Evolutionary conservation across 2,329 filamentous ascomycete genomes (phyloP), one percentile per base, ranked within the genome.

Genomic region (Mycosphaerelloides madeirae): DNA sequence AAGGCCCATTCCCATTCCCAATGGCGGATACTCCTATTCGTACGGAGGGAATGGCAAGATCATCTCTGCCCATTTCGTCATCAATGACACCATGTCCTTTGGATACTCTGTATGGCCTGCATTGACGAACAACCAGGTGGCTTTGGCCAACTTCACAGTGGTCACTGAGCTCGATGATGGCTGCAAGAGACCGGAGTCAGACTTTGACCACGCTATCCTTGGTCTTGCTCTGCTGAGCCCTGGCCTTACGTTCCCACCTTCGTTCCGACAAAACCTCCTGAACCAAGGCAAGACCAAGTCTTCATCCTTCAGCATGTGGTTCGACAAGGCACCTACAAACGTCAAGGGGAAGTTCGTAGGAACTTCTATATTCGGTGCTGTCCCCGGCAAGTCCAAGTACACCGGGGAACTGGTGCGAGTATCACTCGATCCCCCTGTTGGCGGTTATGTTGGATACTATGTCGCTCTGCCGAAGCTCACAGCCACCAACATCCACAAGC

Each of bases 1-100:
- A 20, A 22, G 25, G 11, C 31, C 31, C 13, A 9, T 25, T 9
- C 4, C 11, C 9, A 16, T 18, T 11, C 16, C 18, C 3, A 25
- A 25, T 6, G 20, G n/a, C 5, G 20, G 35, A 9, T 38, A 38
- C 20, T 11, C 7, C 35, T 38, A 20, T 25, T 3, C 6, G 3
- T 38, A 38, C 12, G 35, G 35, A 16, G 35, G 35, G 8, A 38
- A 38, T 15, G 20, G 35, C 35, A 38, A 38, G 35, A 38, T 38
- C 18, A 22, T 38, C 19, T n/a, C 18, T 9, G 35, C 35, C 6
- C 18, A 18, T 22, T 28, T 11, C 6, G 9, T 22, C 6, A 25
- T 38, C 6, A 38, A 38, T 12, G 35, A 38, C 12, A 3, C 35
- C n/a, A 20, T 38, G 8, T 14, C 15, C 14, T 34, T 34, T 14